These are phyloP conservation scores for Groenewaldozyma sp. DNA, from an alignment of 1,139 yeast species.

Conservation along the genomic window DNA sequence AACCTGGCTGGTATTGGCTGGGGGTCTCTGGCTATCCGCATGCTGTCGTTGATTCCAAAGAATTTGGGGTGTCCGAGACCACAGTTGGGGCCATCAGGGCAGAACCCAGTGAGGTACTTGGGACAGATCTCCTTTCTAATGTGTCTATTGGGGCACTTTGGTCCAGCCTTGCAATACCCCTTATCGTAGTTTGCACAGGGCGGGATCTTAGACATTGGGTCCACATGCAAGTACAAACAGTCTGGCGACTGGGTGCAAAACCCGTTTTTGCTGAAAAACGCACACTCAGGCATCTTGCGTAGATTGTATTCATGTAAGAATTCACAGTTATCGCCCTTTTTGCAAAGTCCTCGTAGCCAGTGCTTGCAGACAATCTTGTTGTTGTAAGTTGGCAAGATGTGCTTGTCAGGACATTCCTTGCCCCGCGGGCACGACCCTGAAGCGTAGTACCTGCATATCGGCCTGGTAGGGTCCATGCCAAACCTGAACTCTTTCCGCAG, in stretches of 20 bases:
- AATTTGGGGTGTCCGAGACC: conserved; percentile 37
- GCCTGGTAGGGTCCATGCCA: conserved; percentile 83
- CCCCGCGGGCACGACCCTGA: conserved; percentile 83
- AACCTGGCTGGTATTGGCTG: conserved; percentile 12
- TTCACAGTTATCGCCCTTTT: conserved; percentile 94
- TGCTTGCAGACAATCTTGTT: conserved; percentile 94
- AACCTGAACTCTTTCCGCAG: conserved; percentile 71
- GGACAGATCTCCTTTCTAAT: conserved; percentile 72
- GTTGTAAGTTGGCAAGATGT: conserved; percentile 69
- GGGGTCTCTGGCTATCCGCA: conserved; percentile 31
- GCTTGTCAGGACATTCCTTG: conserved; percentile 75
- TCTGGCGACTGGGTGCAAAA: conserved; percentile 92
- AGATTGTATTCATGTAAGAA: conserved; percentile 90
- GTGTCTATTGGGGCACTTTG: conserved; percentile 76
- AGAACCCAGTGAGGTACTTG: conserved; percentile 81
- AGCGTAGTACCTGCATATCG: conserved; percentile 71
- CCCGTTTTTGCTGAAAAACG: conserved; percentile 79
- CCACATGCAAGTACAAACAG: conserved; percentile 85
- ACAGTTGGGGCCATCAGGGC: conserved; percentile 52
- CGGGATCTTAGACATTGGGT: conserved; percentile 80
- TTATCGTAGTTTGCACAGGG: conserved; percentile 74
- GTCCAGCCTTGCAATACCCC: conserved; percentile 94
- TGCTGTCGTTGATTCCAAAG: conserved; percentile 29
- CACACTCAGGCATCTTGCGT: conserved; percentile 95
- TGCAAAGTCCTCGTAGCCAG: conserved; percentile 96